Percentiles rank a stretch among this genome's conserved stretches.
Evolutionary conservation across 2,329 filamentous ascomycete species (phyloP).

Genomic region (Ophiocordyceps camponoti-saundersi): DNA sequence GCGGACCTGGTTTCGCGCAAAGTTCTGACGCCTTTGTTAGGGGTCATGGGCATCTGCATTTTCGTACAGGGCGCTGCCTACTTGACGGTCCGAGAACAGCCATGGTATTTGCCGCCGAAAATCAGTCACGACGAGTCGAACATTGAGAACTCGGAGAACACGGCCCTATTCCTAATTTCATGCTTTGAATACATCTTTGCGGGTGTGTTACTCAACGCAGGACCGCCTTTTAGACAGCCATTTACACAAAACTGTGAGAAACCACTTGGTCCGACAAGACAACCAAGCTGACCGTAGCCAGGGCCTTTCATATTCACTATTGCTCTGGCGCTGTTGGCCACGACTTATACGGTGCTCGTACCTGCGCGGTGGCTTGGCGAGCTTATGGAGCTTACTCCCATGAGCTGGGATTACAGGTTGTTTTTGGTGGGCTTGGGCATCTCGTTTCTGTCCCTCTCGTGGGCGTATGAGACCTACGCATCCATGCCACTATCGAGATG

Average conservation of each 20-base stretch:
- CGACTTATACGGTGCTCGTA: constrained; percentile 63
- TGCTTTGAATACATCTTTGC: constrained; percentile 93
- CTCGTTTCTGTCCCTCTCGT: constrained; percentile 51
- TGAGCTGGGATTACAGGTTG: constrained; percentile 55
- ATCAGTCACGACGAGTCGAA: constrained; percentile 66
- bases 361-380: constrained; percentile 51
- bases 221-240: constrained; percentile 70
- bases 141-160: constrained; percentile 85
- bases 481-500: constrained; percentile 52
- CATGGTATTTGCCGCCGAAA: constrained; percentile 74
- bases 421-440: constrained; percentile 56
- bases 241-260: constrained; percentile 57
- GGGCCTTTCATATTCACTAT: constrained; percentile 77
- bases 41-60: constrained; percentile 73
- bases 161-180: constrained; percentile 71
- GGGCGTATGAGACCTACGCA: constrained; percentile 52
- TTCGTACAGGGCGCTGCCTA: constrained; percentile 60
- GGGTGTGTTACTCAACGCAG: constrained; percentile 80
- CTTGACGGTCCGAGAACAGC: constrained; percentile 55
- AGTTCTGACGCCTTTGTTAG: constrained; percentile 73
- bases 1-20: constrained; percentile 86
- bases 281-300: constrained; percentile 14
- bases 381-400: constrained; percentile 73
- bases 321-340: constrained; percentile 45
- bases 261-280: not conserved